Percentiles rank a stretch among this genome's conserved stretches.
Evolutionary conservation across 2,329 filamentous ascomycete genomes (phyloP).

Genomic region (Diaporthe capsici): DNA sequence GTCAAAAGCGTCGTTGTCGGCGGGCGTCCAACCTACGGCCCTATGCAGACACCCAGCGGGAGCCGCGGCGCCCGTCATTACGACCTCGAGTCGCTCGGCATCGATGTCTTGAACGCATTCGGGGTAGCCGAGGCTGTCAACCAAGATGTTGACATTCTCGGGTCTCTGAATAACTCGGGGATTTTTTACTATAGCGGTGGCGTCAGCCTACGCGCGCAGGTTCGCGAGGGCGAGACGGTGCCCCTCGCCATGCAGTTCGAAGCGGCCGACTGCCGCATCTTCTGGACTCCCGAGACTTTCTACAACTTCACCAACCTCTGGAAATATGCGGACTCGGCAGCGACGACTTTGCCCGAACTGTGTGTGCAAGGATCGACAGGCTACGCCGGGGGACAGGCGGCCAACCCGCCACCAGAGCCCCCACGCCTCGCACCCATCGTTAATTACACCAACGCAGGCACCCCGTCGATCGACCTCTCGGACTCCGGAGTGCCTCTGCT

Average conservation of each 20-base stretch:
- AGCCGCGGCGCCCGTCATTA: conserved; percentile 66
- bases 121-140: not conserved
- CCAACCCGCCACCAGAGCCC: not conserved
- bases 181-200: conserved; percentile 39
- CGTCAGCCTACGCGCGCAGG: conserved; percentile 48
- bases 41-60: conserved; percentile 75
- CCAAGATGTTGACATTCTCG: not conserved
- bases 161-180: conserved; percentile 37
- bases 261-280: conserved; percentile 72
- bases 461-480: no score
- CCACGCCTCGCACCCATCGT: no score
- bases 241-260: conserved; percentile 74
- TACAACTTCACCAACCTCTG: conserved; percentile 66
- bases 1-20: conserved; percentile 72
- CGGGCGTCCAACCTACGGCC: conserved; percentile 66
- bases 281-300: conserved; percentile 68
- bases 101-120: conserved; percentile 15
- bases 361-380: not conserved
- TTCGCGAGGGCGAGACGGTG: conserved; percentile 43
- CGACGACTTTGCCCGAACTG: not conserved
- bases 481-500: no score
- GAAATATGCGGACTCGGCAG: conserved; percentile 46
- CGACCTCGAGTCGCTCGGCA: conserved; percentile 42
- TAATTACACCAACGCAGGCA: no score
- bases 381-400: not conserved